Conservation (phyloP, 345 rosid species). For the Populus alba region DNA sequence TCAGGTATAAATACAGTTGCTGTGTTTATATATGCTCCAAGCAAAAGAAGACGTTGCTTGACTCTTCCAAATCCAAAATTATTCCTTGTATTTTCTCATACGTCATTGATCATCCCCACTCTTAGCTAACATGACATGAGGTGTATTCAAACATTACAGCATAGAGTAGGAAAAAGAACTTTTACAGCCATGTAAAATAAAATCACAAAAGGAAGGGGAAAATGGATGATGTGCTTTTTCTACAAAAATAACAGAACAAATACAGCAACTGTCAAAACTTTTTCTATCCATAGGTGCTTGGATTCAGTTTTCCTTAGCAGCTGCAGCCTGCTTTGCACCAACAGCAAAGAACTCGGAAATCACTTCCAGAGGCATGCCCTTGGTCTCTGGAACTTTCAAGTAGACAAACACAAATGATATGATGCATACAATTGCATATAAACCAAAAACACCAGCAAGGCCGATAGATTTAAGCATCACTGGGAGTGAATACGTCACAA, state of each 20-base stretch:
- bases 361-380: conserved; percentile 98
- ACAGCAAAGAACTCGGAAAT: conserved; percentile 82
- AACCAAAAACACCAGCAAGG: conserved; percentile 78
- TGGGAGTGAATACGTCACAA: conserved; percentile 84
- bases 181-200: neutral
- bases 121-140: neutral
- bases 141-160: neutral
- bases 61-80: neutral
- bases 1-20: neutral
- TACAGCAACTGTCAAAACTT: conserved; percentile 21
- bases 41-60: neutral
- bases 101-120: neutral
- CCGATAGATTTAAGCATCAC: conserved; percentile 73
- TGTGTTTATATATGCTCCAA: neutral
- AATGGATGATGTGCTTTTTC: neutral
- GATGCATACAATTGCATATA: conserved; percentile 67
- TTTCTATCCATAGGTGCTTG: neutral
- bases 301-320: conserved; percentile 46
- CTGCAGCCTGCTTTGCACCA: conserved; percentile 70
- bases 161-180: neutral
- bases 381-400: conserved; percentile 87
- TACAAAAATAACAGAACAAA: conserved; percentile 14
- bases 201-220: neutral
- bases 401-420: conserved; percentile 68
- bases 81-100: neutral